Evolutionary conservation across 345 rosid genomes (phyloP).

Genomic region (Salix suchowensis): DNA sequence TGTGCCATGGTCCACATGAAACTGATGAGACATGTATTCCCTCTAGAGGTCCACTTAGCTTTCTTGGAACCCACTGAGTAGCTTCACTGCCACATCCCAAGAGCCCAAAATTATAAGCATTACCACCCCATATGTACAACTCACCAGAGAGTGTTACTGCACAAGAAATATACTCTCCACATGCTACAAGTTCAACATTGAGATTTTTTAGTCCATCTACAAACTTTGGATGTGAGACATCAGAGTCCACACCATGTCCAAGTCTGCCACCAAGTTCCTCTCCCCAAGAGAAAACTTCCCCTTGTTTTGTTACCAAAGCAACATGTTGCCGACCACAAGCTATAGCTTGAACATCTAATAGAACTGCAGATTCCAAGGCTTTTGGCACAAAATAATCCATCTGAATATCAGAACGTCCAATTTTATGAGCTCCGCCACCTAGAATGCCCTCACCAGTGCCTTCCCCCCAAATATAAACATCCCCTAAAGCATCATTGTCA

Average conservation of each 20-base stretch:
- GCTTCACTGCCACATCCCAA: conserved; percentile 56
- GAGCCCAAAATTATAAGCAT: conserved; percentile 48
- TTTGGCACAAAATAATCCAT: conserved; percentile 23
- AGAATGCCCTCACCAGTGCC: conserved; percentile 16
- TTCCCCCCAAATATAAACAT: conserved; percentile 26
- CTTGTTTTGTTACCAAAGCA: conserved; percentile 18
- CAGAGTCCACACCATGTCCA: conserved; percentile 56
- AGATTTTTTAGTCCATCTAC: conserved; percentile 39
- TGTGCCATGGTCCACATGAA: conserved; percentile 80
- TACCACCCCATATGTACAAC: conserved; percentile 67
- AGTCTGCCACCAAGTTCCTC: conserved; percentile 40
- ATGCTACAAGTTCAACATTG: conserved; percentile 54
- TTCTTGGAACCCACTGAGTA: conserved; percentile 56
- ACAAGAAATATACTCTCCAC: conserved; percentile 71
- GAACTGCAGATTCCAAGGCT: conserved; percentile 20
- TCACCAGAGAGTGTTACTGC: conserved; percentile 66
- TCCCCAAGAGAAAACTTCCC: conserved; percentile 24
- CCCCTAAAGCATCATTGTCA: conserved; percentile 22
- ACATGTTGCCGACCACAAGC: conserved; percentile 22
- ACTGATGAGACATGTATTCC: conserved; percentile 58
- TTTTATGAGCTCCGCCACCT: conserved; percentile 17
- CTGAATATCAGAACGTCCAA: conserved; percentile 12
- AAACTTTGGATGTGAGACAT: conserved; percentile 53
- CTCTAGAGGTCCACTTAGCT: conserved; percentile 47
- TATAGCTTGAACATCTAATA: conserved; percentile 19